Conservation (phyloP, 257 asterid species). For the Leonotis leonurus region DNA sequence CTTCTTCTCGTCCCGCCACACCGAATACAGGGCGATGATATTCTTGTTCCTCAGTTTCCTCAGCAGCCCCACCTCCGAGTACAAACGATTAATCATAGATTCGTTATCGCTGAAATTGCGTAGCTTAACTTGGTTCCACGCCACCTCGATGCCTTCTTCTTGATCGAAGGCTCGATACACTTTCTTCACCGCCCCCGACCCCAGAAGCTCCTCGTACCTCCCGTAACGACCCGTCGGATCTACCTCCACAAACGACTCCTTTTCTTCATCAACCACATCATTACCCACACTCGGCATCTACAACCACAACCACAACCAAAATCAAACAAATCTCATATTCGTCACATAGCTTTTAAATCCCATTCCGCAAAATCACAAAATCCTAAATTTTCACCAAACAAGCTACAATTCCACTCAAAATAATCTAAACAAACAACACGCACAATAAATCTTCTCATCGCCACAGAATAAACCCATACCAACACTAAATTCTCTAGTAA, state of each 20-base stretch:
- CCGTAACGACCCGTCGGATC: conserved; percentile 71
- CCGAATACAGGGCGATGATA: conserved; percentile 49
- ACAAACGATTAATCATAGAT: conserved; percentile 45
- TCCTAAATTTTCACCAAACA: background rate
- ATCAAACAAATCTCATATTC: background rate
- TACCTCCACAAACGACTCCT: conserved; percentile 58
- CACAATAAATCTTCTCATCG: background rate
- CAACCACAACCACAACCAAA: too few relatives aligned
- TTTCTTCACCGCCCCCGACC: conserved; percentile 67
- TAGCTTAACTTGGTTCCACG: conserved; percentile 81
- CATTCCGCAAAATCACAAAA: background rate
- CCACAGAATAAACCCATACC: background rate
- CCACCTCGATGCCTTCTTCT: conserved; percentile 87
- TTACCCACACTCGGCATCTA: conserved; percentile 25
- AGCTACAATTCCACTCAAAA: background rate
- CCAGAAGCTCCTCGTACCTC: conserved; percentile 70
- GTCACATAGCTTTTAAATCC: background rate
- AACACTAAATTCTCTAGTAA: background rate
- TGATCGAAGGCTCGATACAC: conserved; percentile 85
- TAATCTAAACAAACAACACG: background rate
- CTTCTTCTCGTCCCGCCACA: conserved; percentile 55
- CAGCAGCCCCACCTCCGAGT: conserved; percentile 56
- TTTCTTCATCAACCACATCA: conserved; percentile 35
- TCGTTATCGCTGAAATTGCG: conserved; percentile 44
- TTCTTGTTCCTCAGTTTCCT: conserved; percentile 40